Base-by-base conservation (phyloP, 192 early-diverging fungal species). In the Powellomyces hirtus region DNA sequence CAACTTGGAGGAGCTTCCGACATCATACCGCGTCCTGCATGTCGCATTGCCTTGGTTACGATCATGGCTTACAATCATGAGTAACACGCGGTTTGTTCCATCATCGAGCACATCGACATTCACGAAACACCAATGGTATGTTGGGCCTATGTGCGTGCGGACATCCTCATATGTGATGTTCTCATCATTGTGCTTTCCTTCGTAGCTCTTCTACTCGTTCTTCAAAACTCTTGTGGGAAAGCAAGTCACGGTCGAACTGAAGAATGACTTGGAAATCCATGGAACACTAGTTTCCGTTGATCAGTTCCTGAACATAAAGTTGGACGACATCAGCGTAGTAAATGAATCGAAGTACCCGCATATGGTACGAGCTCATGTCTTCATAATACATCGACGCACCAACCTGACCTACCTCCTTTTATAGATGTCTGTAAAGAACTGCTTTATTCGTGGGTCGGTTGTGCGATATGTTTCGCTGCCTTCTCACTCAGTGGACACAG, bases 141-240 rank as follows among this genome's bases (percentile, higher is more conserved):
- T n/a, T n/a, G n/a, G n/a, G n/a, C n/a, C n/a, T n/a, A n/a, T n/a
- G n/a, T n/a, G n/a, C n/a, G n/a, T n/a, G n/a, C n/a, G n/a, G n/a
- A n/a, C n/a, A n/a, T n/a, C n/a, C n/a, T n/a, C n/a, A n/a, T n/a
- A n/a, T n/a, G n/a, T n/a, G n/a, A n/a, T n/a, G n/a, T n/a, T n/a
- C n/a, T n/a, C 44, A 1, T 45, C n/a, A n/a, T n/a, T n/a, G n/a
- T n/a, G n/a, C n/a, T n/a, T 30, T 58, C n/a, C 56, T 10, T 58
- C 18, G 2, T 73, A 96, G 95, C 82, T 99, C n/a, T 99, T 99
- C 69, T 99, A 98, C 77, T 98, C 95, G 33, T 97, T 99, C 72
- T 99, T 99, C 86, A 99, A 99, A 78, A 99, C 96, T 0, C 86
- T 98, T 24, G 92, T 99, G 26, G 95, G 94, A 10, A 90, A 97